Base-by-base conservation (phyloP, 208 protist genomes). In the Trypanosoma melophagium region DNA sequence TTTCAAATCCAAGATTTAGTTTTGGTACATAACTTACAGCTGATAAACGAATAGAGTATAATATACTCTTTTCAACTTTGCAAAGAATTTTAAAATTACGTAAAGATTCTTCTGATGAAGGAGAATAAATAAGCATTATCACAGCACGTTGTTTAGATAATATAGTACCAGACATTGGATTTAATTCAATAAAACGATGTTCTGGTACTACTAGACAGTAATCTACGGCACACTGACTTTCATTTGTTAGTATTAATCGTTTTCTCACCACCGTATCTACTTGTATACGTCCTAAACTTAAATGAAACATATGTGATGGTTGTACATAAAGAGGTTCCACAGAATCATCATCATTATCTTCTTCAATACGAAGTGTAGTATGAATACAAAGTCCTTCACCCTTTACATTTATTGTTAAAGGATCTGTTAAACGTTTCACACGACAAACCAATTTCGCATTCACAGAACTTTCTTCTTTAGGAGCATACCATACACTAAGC, bases 401-500 rank as follows among this genome's bases (percentile, higher is more conserved):
- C 80, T 99, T 99, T 28, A 98, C 86, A 84, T 99, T 99, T 69
- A 98, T 87, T 14, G 84, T 94, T 38, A 99, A 78, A 28, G 86
- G 84, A 57, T 87, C 84, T 54, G 89, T 94, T 54, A 94, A 90
- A 59, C 95, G 94, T 79, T 97, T 97, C 10, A 99, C 84, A 16
- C 66, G 58, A 74, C 94, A 98, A 31, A 83, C 62, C 24, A 98
- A 72, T 60, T 95, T 94, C 35, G 93, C 84, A 74, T 99, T 99
- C 77, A 96, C 97, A 64, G 75, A 71, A 63, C 91, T 86, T 79
- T 99, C 98, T 14, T 90, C 81, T 57, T 86, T 76, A 16, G 98
- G 96, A 31, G 65, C 58, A 76, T 98, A 98, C 24, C 44, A 60
- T 14, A 99, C 62, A 10, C 72, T 76, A 7, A 98, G 49, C 22